Evolutionary conservation across 768 basidiomycete species (phyloP).

Genomic region (Leccinum disarticulatum): DNA sequence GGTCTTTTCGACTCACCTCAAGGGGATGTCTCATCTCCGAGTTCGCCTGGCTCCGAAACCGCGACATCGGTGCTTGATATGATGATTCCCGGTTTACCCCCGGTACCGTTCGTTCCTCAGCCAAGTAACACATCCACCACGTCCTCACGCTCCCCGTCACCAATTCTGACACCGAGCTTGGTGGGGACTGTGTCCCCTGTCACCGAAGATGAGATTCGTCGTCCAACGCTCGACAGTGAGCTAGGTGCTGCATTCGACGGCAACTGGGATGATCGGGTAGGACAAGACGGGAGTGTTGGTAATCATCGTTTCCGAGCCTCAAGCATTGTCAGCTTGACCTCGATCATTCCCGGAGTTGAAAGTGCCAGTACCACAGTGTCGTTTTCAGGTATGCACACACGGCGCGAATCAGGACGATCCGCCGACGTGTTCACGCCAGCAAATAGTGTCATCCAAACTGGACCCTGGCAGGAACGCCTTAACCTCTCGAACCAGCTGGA

Average conservation of each 20-base stretch:
- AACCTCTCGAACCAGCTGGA: conserved; percentile 28
- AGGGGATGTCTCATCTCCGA: conserved; percentile 8
- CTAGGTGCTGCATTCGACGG: conserved; percentile 51
- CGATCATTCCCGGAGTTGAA: conserved; percentile 31
- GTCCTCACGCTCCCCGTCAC: conserved; percentile 24
- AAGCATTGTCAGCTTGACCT: conserved; percentile 56
- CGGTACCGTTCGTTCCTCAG: conserved; percentile 35
- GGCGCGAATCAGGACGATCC: conserved; percentile 1
- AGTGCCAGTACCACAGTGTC: conserved; percentile 1
- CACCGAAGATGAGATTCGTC: conserved; percentile 13
- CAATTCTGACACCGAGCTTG: conserved; percentile 7
- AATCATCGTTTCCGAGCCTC: conserved; percentile 50
- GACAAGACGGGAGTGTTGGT: conserved; percentile 25
- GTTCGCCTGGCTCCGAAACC: conserved; percentile 14
- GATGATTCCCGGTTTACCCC: conserved; percentile 36
- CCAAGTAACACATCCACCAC: conserved; percentile 26
- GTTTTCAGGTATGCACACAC: not conserved
- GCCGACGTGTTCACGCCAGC: conserved; percentile 4
- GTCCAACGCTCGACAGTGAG: conserved; percentile 53
- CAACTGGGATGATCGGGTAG: conserved; percentile 14
- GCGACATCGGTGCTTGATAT: conserved; percentile 27
- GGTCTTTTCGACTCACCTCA: conserved; percentile 54
- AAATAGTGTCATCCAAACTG: conserved; percentile 4
- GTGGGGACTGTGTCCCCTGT: conserved; percentile 9
- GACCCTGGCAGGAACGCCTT: conserved; percentile 13